Base-by-base conservation (phyloP, 805 yeast genomes). In the Myxozyma monticola region DNA sequence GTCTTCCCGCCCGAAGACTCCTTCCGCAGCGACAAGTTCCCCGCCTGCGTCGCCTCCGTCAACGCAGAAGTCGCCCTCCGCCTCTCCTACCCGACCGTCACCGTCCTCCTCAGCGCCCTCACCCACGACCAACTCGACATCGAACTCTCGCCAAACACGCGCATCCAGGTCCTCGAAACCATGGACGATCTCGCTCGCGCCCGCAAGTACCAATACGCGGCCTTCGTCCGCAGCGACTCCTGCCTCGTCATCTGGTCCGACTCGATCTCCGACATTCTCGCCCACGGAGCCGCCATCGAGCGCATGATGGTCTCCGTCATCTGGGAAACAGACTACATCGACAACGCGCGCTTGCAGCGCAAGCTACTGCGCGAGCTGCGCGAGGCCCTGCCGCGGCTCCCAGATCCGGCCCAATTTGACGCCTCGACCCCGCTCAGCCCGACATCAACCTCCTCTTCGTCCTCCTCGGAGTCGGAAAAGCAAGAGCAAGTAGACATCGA, bases 181-280 rank as follows among this genome's bases (percentile, higher is more conserved):
- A 4, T 49, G 18, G 42, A 20, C n/a, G 49, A 49, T n/a, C 45
- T 49, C 36, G 36, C 41, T 4, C 20, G 49, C 14, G 54, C 54
- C 15, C 41, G 54, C 2, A 36, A 30, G 33, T 39, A 45, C 28
- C 54, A 49, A 22, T 39, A 43, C 29, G 44, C 49, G 5, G 54
- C 54, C 2, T 49, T 44, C 31, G 41, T 49, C 28, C 40, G 45
- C 6, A 12, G 25, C 7, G 49, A 45, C 6, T 7, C 17, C 15
- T 38, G 49, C 30, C 31, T 49, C 10, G 25, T 49, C 18, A 39
- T 49, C 21, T 49, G 54, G 54, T 39, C 50, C 6, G 54, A 49
- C 15, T 36, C 29, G 14, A 36, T 44, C 33, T 15, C 15, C n/a
- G 28, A 26, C 3, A 15, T 37, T 12, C 24, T 49, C 15, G 24